Evolutionary conservation across 768 basidiomycete genomes (phyloP), one percentile per base, ranked within the genome.

Genomic region (Mycena indigotica): DNA sequence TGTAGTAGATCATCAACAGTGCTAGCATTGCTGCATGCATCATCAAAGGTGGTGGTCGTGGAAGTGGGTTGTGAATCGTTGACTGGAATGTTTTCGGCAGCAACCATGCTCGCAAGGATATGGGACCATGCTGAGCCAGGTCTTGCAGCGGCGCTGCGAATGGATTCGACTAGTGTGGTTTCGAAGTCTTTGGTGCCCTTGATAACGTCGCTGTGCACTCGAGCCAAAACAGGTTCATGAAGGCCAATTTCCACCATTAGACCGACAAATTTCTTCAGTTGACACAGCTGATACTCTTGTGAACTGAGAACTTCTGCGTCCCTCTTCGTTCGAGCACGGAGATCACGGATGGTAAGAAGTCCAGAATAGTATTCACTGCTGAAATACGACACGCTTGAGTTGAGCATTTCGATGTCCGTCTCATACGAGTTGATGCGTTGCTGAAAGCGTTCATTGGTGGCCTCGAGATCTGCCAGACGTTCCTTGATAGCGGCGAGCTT

Each of bases 91-190:
- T 45, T 69, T 12, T 68, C 66, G 66, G 50, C 68, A 65, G 51
- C 56, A 19, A 71, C 65, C 21, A 49, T 48, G 21, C 54, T 30
- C 16, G 75, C 70, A 10, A 76, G 68, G 50, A 81, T 73, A 28
- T 63, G 74, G 10, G 79, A 70, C 75, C 82, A 80, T n/a, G 76
- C 69, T 17, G 77, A 72, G 28, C 61, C 68, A n/a, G 66, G 66
- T 28, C 73, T 71, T 6, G 73, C 63, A 32, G 76, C 72, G 5
- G 81, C 80, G 44, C 71, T 69, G 56, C 70, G 72, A 56, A 83
- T 78, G 1, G 80, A 74, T 15, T 75, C 66, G 21, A 80, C 69
- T 25, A 84, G 65, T 2, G 75, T 74, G 19, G 77, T 70, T 40
- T 82, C 80, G 3, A 77, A 64, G 35, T 69, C 46, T 28, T 28